Conservation (phyloP, 495 filamentous ascomycete genomes). For the Aspergillus mulundensis region DNA sequence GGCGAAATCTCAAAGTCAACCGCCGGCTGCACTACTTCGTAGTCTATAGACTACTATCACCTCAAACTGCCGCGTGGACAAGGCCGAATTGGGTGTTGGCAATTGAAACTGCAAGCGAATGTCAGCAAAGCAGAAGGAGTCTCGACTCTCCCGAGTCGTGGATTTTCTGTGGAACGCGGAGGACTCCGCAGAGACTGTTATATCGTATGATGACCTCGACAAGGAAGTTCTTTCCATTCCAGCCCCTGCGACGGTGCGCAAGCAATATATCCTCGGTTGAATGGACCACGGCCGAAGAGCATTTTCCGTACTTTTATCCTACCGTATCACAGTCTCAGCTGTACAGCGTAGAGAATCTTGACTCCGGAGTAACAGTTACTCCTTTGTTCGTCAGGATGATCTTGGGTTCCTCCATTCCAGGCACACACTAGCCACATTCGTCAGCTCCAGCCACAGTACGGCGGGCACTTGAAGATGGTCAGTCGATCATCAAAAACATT, state of each 20-base stretch:
- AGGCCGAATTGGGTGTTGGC: neutral
- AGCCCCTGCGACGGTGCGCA: neutral
- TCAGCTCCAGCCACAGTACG: conserved; percentile 11
- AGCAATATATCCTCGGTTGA: neutral
- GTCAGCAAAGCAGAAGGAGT: neutral
- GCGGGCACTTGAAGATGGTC: neutral
- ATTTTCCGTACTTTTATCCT: neutral
- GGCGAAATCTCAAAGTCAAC: neutral
- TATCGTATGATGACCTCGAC: neutral
- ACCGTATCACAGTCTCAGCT: neutral
- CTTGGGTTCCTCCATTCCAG: neutral
- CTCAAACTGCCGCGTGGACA: neutral
- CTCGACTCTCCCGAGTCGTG: neutral
- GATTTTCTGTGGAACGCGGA: conserved; percentile 1
- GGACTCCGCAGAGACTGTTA: neutral
- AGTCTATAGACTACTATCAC: neutral
- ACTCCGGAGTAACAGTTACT: neutral
- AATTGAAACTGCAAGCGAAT: neutral
- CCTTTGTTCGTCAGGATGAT: neutral
- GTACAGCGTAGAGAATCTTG: neutral
- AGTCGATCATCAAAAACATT: neutral
- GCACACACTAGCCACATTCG: conserved; percentile 11
- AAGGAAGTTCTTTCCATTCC: neutral
- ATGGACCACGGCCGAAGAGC: neutral
- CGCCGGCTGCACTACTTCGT: neutral